Percentiles rank a stretch among this genome's conserved stretches.
Evolutionary conservation across 2,329 filamentous ascomycete species (phyloP).

Genomic region (Diplodia seriata): DNA sequence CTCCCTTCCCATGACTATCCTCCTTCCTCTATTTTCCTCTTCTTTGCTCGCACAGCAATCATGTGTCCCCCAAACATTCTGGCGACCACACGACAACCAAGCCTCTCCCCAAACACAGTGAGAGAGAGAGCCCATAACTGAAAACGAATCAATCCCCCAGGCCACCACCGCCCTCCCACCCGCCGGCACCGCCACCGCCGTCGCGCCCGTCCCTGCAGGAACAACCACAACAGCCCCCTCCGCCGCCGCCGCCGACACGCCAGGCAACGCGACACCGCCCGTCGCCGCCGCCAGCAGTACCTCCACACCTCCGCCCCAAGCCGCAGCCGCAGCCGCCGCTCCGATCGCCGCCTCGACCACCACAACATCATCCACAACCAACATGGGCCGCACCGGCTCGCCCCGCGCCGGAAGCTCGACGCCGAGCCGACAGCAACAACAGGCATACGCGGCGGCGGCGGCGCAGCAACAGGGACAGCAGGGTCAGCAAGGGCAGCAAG

Average conservation of each 20-base stretch:
- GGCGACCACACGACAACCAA: neutral
- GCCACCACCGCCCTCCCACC: constrained; percentile 18
- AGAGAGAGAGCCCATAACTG: neutral
- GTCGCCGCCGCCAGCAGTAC: constrained; percentile 34
- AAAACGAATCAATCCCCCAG: neutral
- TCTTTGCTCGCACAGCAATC: neutral
- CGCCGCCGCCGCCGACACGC: constrained; percentile 20
- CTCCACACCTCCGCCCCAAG: constrained; percentile 33
- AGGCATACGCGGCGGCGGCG: neutral
- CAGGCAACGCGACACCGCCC: constrained; percentile 27
- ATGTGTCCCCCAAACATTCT: too few species aligned
- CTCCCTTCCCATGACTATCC: neutral
- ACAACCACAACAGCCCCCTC: too few species aligned
- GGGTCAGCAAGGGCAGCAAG: neutral
- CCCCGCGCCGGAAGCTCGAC: constrained; percentile 23
- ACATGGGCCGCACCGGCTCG: constrained; percentile 37
- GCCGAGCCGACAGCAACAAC: constrained; percentile 2
- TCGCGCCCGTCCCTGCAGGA: constrained; percentile 4
- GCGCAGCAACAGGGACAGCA: neutral
- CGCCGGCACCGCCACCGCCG: constrained; percentile 12
- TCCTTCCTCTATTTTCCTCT: neutral
- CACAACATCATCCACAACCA: constrained; percentile 19
- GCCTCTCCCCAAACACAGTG: neutral
- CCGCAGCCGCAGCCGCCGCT: constrained; percentile 23
- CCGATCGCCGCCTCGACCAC: neutral